Evolutionary conservation across 208 protist species (phyloP), one percentile per base, ranked within the genome.

Genomic region (Wallacemonas sp.): DNA sequence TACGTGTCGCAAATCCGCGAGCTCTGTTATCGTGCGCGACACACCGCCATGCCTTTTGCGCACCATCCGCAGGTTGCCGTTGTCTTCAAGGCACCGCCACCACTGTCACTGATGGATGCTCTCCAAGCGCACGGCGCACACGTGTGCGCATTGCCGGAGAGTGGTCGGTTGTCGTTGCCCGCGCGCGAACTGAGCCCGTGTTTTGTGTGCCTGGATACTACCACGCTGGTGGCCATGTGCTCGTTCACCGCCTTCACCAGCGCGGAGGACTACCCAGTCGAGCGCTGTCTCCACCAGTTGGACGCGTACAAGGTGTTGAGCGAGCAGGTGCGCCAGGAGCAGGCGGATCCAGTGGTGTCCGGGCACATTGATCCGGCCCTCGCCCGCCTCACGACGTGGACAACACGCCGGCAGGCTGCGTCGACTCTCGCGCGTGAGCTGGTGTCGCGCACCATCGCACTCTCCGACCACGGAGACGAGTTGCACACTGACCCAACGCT

Each of bases 191-290:
- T 22, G 26, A 59, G 65, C 5, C 59, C 73, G 1, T 23, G 22
- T 20, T 76, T 88, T 59, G 46, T 93, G 11, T 88, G 81, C 72
- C 70, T 93, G 25, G 87, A 93, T 62, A 88, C 81, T 14, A 93
- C 87, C 0, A 80, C 83, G 7, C 62, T 93, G n/a, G 81, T 93
- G 16, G 78, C 81, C 7, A 38, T 93, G n/a, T 89, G 81, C 68
- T 86, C 83, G 18, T 76, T 88, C 28, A 77, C 81, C n/a, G 87
- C 81, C 70, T 90, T 76, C 61, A 39, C 26, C 18, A 57, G 62
- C 31, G 31, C 16, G 7, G 71, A 71, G 31, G 57, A 61, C 8
- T 57, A 65, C 36, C 41, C 71, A 28, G 5, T 45, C 3, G 57
- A 49, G 10, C n/a, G 50, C 57, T 70, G 72, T 25, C 67, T 81